Conservation (phyloP, 805 yeast genomes). For the Tetrapisispora taiwanensis region DNA sequence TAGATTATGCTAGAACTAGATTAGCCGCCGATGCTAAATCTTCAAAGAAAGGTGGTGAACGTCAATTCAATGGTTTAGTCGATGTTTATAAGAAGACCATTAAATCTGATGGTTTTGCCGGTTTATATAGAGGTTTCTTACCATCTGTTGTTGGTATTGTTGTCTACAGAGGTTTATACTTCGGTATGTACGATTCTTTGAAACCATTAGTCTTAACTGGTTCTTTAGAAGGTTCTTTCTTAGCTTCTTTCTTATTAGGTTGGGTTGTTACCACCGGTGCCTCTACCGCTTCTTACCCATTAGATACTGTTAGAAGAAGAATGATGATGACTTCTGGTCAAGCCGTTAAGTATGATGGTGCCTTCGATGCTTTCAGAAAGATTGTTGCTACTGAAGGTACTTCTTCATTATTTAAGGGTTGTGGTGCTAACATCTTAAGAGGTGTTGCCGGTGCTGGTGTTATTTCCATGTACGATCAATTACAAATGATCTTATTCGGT, state of each 20-base stretch:
- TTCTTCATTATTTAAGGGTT: slow-evolving; percentile 90
- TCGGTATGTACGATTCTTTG: slow-evolving; percentile 93
- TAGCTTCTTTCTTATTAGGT: slow-evolving; percentile 92
- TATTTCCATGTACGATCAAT: slow-evolving; percentile 93
- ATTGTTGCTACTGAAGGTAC: slow-evolving; percentile 96
- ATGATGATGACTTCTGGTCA: slow-evolving; percentile 99
- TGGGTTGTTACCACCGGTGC: slow-evolving; percentile 98
- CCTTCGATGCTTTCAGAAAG: slow-evolving; percentile 83
- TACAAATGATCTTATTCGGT: slow-evolving; percentile 90
- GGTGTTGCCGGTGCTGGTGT: slow-evolving; percentile 99
- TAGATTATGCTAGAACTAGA: slow-evolving; percentile 98
- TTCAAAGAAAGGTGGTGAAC: slow-evolving; percentile 73
- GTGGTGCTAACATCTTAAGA: slow-evolving; percentile 99
- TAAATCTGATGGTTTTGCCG: slow-evolving; percentile 93
- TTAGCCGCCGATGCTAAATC: slow-evolving; percentile 97
- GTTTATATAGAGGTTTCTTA: slow-evolving; percentile 98
- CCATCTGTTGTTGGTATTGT: slow-evolving; percentile 96
- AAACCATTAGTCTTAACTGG: slow-evolving; percentile 93
- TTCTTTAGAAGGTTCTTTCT: slow-evolving; percentile 87
- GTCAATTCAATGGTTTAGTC: slow-evolving; percentile 94
- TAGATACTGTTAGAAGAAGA: slow-evolving; percentile 98
- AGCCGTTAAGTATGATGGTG: slow-evolving; percentile 93
- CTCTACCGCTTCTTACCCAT: slow-evolving; percentile 97
- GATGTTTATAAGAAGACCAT: slow-evolving; percentile 95
- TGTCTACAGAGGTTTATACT: slow-evolving; percentile 98